A percentile compares a stretch with the other conserved stretches of the same genome.
Evolutionary conservation across 352 stramenopile species (phyloP).

Genomic region (Elongisporangium undulatum): DNA sequence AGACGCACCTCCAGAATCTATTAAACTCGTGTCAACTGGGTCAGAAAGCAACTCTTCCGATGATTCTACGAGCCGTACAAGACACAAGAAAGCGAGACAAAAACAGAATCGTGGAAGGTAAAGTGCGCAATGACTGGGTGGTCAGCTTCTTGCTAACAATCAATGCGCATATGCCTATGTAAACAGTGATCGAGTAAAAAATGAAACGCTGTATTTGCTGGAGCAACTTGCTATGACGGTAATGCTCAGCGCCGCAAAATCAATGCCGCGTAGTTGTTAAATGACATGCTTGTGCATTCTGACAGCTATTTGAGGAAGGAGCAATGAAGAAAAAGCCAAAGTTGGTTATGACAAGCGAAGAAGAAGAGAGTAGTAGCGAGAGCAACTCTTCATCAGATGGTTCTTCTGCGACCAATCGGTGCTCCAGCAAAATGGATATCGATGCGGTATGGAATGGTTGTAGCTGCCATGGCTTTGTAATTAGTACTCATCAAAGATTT

Average conservation of each 20-base stretch:
- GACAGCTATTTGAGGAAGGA: constrained; percentile 57
- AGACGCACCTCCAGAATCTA: constrained; percentile 30
- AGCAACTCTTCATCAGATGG: constrained; percentile 2
- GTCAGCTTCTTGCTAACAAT: neutral
- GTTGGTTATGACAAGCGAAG: constrained; percentile 12
- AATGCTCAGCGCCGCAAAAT: constrained; percentile 1
- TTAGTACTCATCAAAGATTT: neutral
- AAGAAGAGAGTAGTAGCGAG: constrained; percentile 1
- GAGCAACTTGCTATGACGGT: constrained; percentile 69
- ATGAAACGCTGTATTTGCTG: constrained; percentile 48
- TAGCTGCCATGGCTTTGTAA: neutral
- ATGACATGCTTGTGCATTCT: neutral
- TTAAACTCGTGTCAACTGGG: constrained; percentile 9
- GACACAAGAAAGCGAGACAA: constrained; percentile 3
- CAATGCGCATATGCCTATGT: neutral
- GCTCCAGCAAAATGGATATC: neutral
- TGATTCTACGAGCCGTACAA: neutral
- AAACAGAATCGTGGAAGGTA: constrained; percentile 9
- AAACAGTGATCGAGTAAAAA: constrained; percentile 14
- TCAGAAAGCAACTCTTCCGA: neutral
- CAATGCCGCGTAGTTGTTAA: neutral
- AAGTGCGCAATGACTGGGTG: neutral
- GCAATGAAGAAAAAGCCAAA: constrained; percentile 41
- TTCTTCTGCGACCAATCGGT: neutral
- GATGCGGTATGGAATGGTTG: neutral